Conservation (phyloP, 2,329 filamentous ascomycete species). For the Aureobasidium pullulans region DNA sequence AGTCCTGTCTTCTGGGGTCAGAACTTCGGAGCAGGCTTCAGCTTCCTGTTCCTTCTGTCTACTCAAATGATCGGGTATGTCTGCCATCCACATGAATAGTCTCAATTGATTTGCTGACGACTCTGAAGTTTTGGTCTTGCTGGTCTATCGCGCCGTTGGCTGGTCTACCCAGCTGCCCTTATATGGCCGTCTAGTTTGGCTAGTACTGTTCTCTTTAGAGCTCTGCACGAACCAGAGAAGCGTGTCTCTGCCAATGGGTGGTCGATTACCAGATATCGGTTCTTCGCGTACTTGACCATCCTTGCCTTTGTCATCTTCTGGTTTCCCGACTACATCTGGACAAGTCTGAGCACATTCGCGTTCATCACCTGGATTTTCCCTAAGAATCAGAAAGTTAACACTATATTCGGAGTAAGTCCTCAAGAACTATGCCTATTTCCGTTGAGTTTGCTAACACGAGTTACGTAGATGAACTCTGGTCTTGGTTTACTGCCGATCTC, state of each 20-base stretch:
- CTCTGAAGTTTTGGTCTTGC: slow-evolving; percentile 82
- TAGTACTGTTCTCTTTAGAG: slow-evolving; percentile 53
- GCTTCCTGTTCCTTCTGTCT: not conserved
- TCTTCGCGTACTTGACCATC: not conserved
- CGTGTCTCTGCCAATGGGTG: not conserved
- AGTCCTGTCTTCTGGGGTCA: not conserved
- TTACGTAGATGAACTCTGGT: not conserved
- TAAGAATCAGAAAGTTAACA: not conserved
- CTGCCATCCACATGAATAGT: not conserved
- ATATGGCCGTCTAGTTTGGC: slow-evolving; percentile 84
- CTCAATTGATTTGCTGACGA: slow-evolving; percentile 35
- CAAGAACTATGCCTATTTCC: no score
- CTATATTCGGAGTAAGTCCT: not conserved
- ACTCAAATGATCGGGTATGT: not conserved
- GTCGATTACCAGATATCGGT: not conserved
- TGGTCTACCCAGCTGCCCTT: slow-evolving; percentile 79
- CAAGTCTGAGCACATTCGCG: not conserved
- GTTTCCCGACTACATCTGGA: not conserved
- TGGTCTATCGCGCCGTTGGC: slow-evolving; percentile 68
- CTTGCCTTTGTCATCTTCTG: not conserved
- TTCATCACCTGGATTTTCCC: not conserved
- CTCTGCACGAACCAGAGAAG: not conserved
- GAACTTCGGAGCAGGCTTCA: not conserved
- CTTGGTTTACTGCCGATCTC: not conserved
- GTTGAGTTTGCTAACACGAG: no score